Base-by-base conservation (phyloP, 768 basidiomycete species). In the Suillus brevipes region DNA sequence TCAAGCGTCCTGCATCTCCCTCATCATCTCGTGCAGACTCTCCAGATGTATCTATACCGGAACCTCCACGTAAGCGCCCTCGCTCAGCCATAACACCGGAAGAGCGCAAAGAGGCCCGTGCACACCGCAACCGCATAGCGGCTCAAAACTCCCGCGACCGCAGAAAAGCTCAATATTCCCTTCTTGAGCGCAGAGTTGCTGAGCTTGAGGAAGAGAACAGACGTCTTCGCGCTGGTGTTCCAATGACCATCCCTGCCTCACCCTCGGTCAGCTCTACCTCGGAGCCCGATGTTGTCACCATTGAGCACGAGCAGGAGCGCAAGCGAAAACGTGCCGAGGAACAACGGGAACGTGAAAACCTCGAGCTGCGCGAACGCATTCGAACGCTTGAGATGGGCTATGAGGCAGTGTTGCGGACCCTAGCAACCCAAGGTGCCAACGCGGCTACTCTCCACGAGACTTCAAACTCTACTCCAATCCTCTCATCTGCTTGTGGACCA, bases 81-180 rank as follows among this genome's bases (percentile, higher is more conserved):
- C 89, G 92, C 70, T 83, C 88, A 9, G 84, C 84, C 12, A 56
- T 83, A 31, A 80, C 86, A 7, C 80, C 89, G 0, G 92, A 94
- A 67, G 91, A 94, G 72, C 90, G 91, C 77, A 91, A 87, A 70
- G 93, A 94, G 75, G 92, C 91, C 57, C 84, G 95, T 68, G 94
- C 92, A 18, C 92, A 95, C 78, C 88, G 95, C 64, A 97, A 97
- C 78, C 86, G 94, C 60, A 93, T 96, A 75, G 95, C 95, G 2
- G 94, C 94, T 6, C 95, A 97, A 82, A 91, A 95, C 80, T 93
- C 91, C 13, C 89, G 95, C 53, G 95, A 97, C 80, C 85, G 91
- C 70, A 86, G 94, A 64, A 97, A 97, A 77, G 89, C 89, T 18
- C 93, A 96, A 68, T 94, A 90, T 73, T 63, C 80, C 1, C 82